Conservation (phyloP, 2,329 filamentous ascomycete genomes). For the Akanthomyces lecanii region DNA sequence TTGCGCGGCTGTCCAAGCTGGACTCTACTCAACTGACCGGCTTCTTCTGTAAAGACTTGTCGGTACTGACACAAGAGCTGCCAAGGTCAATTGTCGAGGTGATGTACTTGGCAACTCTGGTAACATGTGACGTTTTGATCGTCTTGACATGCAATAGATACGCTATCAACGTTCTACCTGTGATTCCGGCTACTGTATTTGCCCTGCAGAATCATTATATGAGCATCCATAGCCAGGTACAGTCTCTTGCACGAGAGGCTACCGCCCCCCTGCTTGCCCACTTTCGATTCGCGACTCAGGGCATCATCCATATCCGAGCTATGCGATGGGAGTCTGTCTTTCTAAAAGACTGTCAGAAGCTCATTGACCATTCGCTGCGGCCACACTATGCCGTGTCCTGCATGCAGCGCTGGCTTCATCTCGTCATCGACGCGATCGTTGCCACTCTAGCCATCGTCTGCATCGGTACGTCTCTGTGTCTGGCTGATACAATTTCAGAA, state of each 20-base stretch:
- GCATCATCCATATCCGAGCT: conserved; percentile 45
- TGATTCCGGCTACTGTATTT: conserved; percentile 24
- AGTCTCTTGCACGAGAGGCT: conserved; percentile 32
- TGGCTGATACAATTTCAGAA: conserved; percentile 14
- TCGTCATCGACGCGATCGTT: conserved; percentile 45
- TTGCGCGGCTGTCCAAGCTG: conserved; percentile 22
- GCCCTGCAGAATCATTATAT: conserved; percentile 31
- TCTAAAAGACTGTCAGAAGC: conserved; percentile 38
- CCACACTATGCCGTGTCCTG: conserved; percentile 52
- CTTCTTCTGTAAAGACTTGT: conserved; percentile 27
- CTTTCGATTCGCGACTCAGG: conserved; percentile 41
- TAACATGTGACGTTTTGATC: conserved; percentile 19
- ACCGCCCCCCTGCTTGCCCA: conserved; percentile 31
- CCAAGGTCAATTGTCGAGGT: conserved; percentile 18
- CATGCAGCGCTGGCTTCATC: conserved; percentile 50
- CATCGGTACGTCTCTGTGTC: conserved; percentile 38
- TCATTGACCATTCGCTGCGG: conserved; percentile 47
- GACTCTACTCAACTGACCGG: conserved; percentile 22
- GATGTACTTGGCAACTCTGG: conserved; percentile 23
- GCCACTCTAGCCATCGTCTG: conserved; percentile 41
- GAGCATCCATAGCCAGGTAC: conserved; percentile 32
- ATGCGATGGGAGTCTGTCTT: conserved; percentile 47
- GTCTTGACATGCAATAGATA: conserved; percentile 25
- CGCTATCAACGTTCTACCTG: conserved; percentile 25
- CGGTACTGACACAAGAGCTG: conserved; percentile 23